phyloP scores from a whole-genome alignment of 176 grass and related monocot genomes.

The Eragrostis curvula region DNA sequence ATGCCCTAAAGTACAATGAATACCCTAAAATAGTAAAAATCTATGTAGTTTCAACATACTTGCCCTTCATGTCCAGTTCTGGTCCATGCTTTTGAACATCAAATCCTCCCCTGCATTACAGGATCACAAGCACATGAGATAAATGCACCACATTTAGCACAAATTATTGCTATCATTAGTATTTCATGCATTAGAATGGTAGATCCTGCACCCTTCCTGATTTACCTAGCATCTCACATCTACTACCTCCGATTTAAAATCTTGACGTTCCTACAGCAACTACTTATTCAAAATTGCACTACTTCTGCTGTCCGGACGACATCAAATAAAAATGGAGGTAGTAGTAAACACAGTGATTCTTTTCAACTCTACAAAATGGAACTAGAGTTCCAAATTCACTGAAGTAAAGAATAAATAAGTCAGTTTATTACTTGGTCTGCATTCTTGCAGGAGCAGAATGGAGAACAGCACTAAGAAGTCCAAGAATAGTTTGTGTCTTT shows the following conservation, averaged over 20 bases:
- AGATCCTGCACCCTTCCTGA: too few species aligned
- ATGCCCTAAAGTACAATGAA: slow-evolving; percentile 13
- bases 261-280: too few species aligned
- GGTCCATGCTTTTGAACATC: slow-evolving; percentile 60
- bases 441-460: slow-evolving; percentile 93
- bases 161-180: slow-evolving; percentile 14
- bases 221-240: too few species aligned
- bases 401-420: slow-evolving; percentile 19
- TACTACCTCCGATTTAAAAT: too few species aligned
- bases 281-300: too few species aligned
- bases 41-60: slow-evolving; percentile 65
- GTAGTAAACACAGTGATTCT: not conserved
- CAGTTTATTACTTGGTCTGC: slow-evolving; percentile 70
- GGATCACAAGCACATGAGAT: slow-evolving; percentile 40
- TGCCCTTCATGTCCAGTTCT: slow-evolving; percentile 75
- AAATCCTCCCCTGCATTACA: slow-evolving; percentile 69
- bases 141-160: slow-evolving; percentile 21
- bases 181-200: not conserved
- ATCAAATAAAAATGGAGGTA: too few species aligned
- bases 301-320: too few species aligned
- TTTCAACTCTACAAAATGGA: not conserved
- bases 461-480: slow-evolving; percentile 96
- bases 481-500: slow-evolving; percentile 99
- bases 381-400: slow-evolving; percentile 18
- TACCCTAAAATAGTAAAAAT: slow-evolving; percentile 35